Conservation (phyloP, 192 early-diverging fungal species). For the Umbelopsis sp. region DNA sequence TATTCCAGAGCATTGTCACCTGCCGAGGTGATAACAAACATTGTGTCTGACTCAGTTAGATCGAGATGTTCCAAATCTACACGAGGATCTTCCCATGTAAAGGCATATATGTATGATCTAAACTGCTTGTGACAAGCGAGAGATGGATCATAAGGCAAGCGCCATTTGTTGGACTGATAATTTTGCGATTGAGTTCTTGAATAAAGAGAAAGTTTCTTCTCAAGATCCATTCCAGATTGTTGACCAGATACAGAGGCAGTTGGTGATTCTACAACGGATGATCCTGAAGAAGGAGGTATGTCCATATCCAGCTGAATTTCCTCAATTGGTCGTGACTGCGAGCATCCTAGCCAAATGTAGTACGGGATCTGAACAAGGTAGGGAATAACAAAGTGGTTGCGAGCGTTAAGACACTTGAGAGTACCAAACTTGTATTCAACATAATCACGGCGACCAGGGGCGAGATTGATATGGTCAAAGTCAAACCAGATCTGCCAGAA, state of each 20-base stretch:
- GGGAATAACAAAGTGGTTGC: slow-evolving; percentile 76
- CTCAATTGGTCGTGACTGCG: slow-evolving; percentile 39
- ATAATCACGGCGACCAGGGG: slow-evolving; percentile 79
- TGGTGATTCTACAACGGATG: slow-evolving; percentile 6
- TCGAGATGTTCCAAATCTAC: slow-evolving; percentile 72
- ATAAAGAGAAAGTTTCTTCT: neutral
- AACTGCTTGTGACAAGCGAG: slow-evolving; percentile 68
- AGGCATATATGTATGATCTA: slow-evolving; percentile 83
- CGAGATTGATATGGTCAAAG: slow-evolving; percentile 79
- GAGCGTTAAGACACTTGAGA: slow-evolving; percentile 69
- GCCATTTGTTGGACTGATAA: slow-evolving; percentile 43
- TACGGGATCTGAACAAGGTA: slow-evolving; percentile 79
- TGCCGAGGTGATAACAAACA: slow-evolving; percentile 83
- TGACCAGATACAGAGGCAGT: slow-evolving; percentile 19
- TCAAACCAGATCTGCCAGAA: slow-evolving; percentile 93
- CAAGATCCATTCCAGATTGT: neutral
- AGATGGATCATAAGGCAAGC: slow-evolving; percentile 56
- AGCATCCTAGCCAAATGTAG: slow-evolving; percentile 82
- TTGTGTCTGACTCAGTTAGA: slow-evolving; percentile 62
- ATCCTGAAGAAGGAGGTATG: neutral
- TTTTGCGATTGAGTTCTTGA: slow-evolving; percentile 19
- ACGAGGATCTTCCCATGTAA: slow-evolving; percentile 86
- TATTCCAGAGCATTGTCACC: slow-evolving; percentile 85
- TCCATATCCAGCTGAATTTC: neutral
- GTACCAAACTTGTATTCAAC: slow-evolving; percentile 82